Conservation (phyloP, 805 yeast species). For the Yarrowia hollandica region DNA sequence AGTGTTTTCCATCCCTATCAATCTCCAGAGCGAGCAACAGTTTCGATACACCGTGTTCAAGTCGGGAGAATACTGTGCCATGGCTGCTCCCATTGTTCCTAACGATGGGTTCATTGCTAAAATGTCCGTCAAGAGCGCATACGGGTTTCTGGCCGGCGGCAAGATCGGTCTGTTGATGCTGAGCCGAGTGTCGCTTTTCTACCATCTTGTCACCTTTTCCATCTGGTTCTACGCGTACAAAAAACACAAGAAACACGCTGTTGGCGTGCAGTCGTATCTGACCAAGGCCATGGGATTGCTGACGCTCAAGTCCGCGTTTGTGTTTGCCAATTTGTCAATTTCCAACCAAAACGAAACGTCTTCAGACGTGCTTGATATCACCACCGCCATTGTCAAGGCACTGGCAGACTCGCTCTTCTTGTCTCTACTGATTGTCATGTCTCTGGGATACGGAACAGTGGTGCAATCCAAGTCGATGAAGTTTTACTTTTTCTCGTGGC, state of each 20-base stretch:
- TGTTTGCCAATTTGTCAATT: background rate
- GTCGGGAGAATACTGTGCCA: background rate
- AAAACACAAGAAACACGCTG: background rate
- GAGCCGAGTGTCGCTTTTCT: background rate
- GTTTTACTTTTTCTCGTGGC: conserved; percentile 2
- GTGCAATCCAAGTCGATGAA: conserved; percentile 1
- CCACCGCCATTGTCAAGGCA: background rate
- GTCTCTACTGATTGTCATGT: conserved; percentile 4
- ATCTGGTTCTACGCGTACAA: conserved; percentile 5
- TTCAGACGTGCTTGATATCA: background rate
- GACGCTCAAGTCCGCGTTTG: background rate
- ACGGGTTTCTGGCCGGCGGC: background rate
- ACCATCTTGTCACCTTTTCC: background rate
- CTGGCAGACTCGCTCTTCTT: conserved; percentile 1
- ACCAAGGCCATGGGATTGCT: conserved; percentile 7
- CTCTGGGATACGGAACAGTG: background rate
- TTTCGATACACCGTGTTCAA: background rate
- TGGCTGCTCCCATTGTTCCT: background rate
- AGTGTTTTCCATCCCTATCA: background rate
- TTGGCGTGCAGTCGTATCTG: background rate
- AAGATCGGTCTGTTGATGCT: background rate
- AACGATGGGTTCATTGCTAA: background rate
- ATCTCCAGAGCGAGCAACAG: background rate
- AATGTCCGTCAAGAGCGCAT: background rate
- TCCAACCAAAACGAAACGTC: background rate